These are phyloP conservation scores for Colletotrichum sp. DNA, from an alignment of 2,329 filamentous ascomycete species.

Conservation along the genomic window DNA sequence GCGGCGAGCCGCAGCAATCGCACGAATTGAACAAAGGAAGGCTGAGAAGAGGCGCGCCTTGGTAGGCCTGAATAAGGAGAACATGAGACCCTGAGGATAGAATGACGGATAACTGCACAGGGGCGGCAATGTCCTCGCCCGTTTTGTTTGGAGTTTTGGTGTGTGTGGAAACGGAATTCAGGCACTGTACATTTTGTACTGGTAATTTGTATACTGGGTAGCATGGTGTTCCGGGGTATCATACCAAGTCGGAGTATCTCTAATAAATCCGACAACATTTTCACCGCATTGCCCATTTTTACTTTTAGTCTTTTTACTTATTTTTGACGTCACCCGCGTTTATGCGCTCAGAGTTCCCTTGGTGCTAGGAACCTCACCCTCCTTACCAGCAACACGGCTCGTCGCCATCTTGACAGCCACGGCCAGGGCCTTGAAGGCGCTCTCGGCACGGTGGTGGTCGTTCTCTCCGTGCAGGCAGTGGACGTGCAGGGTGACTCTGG, in stretches of 20 bases:
- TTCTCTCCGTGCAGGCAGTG: constrained; percentile 90
- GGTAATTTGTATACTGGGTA: constrained; percentile 9
- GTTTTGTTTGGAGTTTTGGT: constrained; percentile 5
- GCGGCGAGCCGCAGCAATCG: constrained; percentile 57
- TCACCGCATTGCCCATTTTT: neutral
- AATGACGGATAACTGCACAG: neutral
- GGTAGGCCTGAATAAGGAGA: constrained; percentile 53
- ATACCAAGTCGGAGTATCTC: constrained; percentile 4
- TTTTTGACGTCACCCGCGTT: neutral
- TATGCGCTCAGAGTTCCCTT: constrained; percentile 81
- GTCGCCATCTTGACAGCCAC: constrained; percentile 83
- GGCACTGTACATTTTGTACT: constrained; percentile 4
- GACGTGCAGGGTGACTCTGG: constrained; percentile 92
- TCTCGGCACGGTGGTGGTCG: constrained; percentile 95
- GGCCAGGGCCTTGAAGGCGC: constrained; percentile 94
- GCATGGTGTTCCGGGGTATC: constrained; percentile 24
- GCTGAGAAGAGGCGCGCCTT: constrained; percentile 50
- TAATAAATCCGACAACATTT: constrained; percentile 1
- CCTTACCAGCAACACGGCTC: constrained; percentile 74
- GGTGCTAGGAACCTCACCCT: constrained; percentile 93
- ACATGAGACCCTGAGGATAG: constrained; percentile 41
- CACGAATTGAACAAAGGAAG: constrained; percentile 57
- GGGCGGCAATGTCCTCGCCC: constrained; percentile 10
- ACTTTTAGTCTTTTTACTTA: neutral
- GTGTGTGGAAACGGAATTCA: constrained; percentile 3